Evolutionary conservation across 192 early-diverging fungal species (phyloP).

Genomic region (Coemansia sp.): DNA sequence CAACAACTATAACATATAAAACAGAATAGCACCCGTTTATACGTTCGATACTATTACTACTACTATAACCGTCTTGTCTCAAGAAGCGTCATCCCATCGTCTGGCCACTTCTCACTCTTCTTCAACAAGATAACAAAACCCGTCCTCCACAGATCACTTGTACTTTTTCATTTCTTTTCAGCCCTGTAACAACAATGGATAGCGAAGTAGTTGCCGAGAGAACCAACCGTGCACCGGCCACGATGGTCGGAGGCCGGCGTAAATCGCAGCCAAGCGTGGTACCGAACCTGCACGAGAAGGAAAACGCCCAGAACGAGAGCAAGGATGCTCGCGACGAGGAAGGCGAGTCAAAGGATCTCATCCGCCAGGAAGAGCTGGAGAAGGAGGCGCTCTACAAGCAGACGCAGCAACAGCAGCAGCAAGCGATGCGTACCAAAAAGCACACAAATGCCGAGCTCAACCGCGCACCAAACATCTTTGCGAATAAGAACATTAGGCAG

Average conservation of each 20-base stretch:
- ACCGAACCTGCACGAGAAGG: conserved; percentile 12
- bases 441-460: conserved; percentile 29
- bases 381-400: conserved; percentile 28
- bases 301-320: not conserved
- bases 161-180: no score
- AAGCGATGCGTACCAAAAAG: conserved; percentile 9
- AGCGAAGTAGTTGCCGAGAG: conserved; percentile 3
- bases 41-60: no score
- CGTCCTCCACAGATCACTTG: no score
- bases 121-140: no score
- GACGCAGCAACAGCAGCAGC: conserved; percentile 23
- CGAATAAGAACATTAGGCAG: conserved; percentile 32
- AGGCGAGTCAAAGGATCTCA: conserved; percentile 22
- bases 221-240: conserved; percentile 15
- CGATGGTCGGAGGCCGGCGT: conserved; percentile 37
- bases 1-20: no score
- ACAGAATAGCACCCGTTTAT: no score
- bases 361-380: conserved; percentile 30
- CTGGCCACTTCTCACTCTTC: no score
- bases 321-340: conserved; percentile 28
- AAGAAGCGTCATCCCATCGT: no score
- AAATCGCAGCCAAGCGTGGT: conserved; percentile 23
- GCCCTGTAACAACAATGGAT: conserved; percentile 5
- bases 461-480: conserved; percentile 13
- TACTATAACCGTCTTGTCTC: no score